Percentiles rank a stretch among this genome's conserved stretches.
Evolutionary conservation across 441 rosid genomes (phyloP).

Genomic region (Biscutella auriculata): DNA sequence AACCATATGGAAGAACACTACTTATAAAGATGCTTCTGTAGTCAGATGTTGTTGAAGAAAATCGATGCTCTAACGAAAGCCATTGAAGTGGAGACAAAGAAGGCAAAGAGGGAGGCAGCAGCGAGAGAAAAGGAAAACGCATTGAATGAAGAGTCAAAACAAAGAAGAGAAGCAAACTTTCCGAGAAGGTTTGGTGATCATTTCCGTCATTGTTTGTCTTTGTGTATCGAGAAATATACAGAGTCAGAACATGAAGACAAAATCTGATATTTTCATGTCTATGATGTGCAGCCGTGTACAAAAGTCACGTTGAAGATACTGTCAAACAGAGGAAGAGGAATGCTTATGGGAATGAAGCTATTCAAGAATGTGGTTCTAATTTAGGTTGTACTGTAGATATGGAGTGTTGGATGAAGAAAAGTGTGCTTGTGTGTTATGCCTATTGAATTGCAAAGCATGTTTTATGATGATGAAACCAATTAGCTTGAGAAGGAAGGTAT

Average conservation of each 20-base stretch:
- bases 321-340: slow-evolving; percentile 5
- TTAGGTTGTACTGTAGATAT: slow-evolving; percentile 13
- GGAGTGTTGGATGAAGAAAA: slow-evolving; percentile 2
- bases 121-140: slow-evolving; percentile 51
- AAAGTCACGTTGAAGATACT: slow-evolving; percentile 2
- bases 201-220: not conserved
- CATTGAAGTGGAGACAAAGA: slow-evolving; percentile 63
- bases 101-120: slow-evolving; percentile 63
- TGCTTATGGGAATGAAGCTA: slow-evolving; percentile 1
- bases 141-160: slow-evolving; percentile 24
- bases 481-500: slow-evolving; percentile 1
- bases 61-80: slow-evolving; percentile 51
- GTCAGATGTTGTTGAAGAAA: slow-evolving; percentile 63
- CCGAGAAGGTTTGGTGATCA: slow-evolving; percentile 30
- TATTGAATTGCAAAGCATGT: slow-evolving; percentile 4
- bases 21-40: not conserved
- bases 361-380: not conserved
- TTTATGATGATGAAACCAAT: not conserved
- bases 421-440: slow-evolving; percentile 6
- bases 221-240: not conserved
- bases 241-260: not conserved
- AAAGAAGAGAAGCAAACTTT: slow-evolving; percentile 30
- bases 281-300: slow-evolving; percentile 17
- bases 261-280: not conserved
- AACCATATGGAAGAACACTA: not conserved